Evolutionary conservation across 2,329 filamentous ascomycete species (phyloP).

Genomic region (Aureobasidium musti): DNA sequence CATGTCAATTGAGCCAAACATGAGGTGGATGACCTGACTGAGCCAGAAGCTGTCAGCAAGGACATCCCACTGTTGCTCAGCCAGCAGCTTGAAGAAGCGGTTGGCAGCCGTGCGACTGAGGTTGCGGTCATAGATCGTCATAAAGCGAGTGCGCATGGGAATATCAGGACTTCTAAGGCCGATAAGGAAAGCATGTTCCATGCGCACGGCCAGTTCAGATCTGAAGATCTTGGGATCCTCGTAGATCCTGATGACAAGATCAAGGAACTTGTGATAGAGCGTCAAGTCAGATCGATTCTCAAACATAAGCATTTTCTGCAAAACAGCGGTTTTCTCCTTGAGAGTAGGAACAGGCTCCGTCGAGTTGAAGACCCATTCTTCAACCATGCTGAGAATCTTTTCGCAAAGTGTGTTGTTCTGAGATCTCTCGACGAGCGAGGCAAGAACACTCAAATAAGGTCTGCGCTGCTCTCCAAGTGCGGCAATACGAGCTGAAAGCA

Average conservation of each 20-base stretch:
- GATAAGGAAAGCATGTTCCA: conserved; percentile 98
- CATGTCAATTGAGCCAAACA: conserved; percentile 88
- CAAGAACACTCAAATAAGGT: conserved; percentile 92
- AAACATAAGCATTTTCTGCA: conserved; percentile 99
- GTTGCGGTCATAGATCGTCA: conserved; percentile 93
- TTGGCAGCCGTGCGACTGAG: conserved; percentile 89
- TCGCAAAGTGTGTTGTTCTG: conserved; percentile 82
- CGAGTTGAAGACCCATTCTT: conserved; percentile 93
- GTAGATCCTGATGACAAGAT: conserved; percentile 96
- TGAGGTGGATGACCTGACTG: conserved; percentile 87
- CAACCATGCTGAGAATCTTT: conserved; percentile 91
- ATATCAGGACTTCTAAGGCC: conserved; percentile 91
- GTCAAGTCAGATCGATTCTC: conserved; percentile 80
- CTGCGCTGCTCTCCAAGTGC: conserved; percentile 85
- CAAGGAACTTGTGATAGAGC: conserved; percentile 88
- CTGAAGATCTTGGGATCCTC: conserved; percentile 95
- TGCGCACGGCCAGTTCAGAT: conserved; percentile 91
- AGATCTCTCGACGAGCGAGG: conserved; percentile 93
- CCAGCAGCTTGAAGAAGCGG: conserved; percentile 83
- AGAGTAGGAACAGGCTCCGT: conserved; percentile 94
- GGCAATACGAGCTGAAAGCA: conserved; percentile 89
- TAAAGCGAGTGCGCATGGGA: conserved; percentile 95
- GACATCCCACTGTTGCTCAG: conserved; percentile 95
- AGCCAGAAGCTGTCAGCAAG: conserved; percentile 96
- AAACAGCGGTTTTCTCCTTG: conserved; percentile 97